Evolutionary conservation across 192 early-diverging fungal species (phyloP).

Genomic region (Rhizoclosmatium sp.): DNA sequence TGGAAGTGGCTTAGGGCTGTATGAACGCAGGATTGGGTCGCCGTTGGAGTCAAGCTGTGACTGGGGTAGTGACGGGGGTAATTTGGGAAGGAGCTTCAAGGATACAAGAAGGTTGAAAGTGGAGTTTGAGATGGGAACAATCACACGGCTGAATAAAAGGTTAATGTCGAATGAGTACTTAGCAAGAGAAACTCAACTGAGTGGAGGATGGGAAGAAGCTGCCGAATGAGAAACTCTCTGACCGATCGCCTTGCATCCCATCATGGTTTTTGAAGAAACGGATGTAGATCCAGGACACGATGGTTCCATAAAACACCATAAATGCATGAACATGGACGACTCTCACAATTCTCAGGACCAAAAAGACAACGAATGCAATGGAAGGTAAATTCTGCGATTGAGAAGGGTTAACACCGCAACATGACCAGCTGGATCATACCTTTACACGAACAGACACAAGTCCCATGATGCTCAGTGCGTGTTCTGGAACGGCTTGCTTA

Average conservation of each 20-base stretch:
- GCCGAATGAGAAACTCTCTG: conserved; percentile 88
- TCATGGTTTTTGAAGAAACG: conserved; percentile 86
- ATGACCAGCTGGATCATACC: conserved; percentile 58
- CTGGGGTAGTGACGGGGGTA: conserved; percentile 25
- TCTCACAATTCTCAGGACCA: conserved; percentile 55
- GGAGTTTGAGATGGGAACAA: conserved; percentile 70
- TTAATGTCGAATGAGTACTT: not conserved
- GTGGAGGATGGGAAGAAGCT: conserved; percentile 90
- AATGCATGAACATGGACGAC: conserved; percentile 65
- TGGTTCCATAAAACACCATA: conserved; percentile 76
- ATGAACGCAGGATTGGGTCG: not conserved
- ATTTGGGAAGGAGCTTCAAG: conserved; percentile 63
- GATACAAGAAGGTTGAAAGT: conserved; percentile 66
- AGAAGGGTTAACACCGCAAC: conserved; percentile 34
- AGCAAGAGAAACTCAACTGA: conserved; percentile 57
- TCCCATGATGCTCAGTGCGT: conserved; percentile 69
- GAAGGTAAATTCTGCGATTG: conserved; percentile 57
- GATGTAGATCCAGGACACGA: conserved; percentile 82
- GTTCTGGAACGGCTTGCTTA: conserved; percentile 88
- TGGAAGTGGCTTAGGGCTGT: conserved; percentile 23
- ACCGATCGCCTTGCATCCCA: conserved; percentile 83
- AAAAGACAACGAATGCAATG: conserved; percentile 49
- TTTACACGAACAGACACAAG: conserved; percentile 77
- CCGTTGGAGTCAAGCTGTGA: not conserved
- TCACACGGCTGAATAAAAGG: conserved; percentile 54